Evolutionary conservation across 768 basidiomycete species (phyloP), one percentile per base, ranked within the genome.

Genomic region (Suillus hirtellus): DNA sequence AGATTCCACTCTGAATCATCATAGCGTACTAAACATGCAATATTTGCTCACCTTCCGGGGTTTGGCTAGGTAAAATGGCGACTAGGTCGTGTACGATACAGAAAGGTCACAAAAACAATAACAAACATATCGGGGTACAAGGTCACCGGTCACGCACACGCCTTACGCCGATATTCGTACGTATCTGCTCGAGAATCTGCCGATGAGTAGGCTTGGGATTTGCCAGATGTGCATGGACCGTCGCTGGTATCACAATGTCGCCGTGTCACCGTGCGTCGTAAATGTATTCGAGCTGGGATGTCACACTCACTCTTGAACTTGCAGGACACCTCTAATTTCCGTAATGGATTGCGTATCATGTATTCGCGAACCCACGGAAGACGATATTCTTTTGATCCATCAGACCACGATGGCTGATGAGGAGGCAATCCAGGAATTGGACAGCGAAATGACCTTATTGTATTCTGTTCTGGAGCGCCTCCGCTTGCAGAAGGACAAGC

Each of bases 1-100:
- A 89, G 92, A 79, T 87, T 92, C 92, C 92, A 94, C 92, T 94
- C 92, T 90, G 88, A 90, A 85, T 94, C 90, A 93, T 94, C 92
- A 75, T 73, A 38, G 68, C 24, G 42, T 42, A 64, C 46, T 1
- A 47, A 58, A 53, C 40, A 9, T 9, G 62, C 59, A 67, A 59
- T 47, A 11, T 27, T 65, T 60, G 63, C 72, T 74, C 46, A 78
- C 74, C 62, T 67, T 35, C 37, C 46, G 14, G 15, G 21, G 9
- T 8, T 9, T 35, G n/a, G 37, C 27, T 53, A 21, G 27, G 37
- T 35, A 21, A n/a, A 38, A 43, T 35, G 27, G n/a, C 35, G 52
- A 55, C 19, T 21, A 37, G 17, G 17, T 27, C 27, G 52, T 53
- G 50, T 19, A 19, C 17, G 50, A 52, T 11, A 34, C 52, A 52